These are phyloP conservation scores for Aphanomyces euteiches DNA, from an alignment of 352 stramenopile genomes.

Conservation along the genomic window DNA sequence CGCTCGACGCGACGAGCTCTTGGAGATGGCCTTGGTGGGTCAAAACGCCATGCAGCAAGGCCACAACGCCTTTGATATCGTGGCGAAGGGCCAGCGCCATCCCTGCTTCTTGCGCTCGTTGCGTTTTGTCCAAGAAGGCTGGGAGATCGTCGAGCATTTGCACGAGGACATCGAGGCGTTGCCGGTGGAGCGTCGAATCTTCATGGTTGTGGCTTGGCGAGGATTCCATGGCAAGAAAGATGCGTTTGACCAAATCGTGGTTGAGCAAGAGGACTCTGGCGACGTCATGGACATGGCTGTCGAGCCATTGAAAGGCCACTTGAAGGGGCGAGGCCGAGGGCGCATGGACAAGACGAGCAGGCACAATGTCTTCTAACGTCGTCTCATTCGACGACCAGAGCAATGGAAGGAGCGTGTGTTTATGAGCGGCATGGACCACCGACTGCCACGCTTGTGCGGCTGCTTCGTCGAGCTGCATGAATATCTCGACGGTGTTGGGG, in stretches of 20 bases:
- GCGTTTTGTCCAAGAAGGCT: conserved; percentile 59
- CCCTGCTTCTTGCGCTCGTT: conserved; percentile 44
- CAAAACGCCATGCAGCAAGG: conserved; percentile 56
- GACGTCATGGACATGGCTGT: conserved; percentile 50
- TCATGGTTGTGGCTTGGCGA: conserved; percentile 42
- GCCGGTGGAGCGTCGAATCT: neutral
- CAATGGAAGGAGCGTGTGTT: conserved; percentile 45
- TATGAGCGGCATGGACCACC: conserved; percentile 43
- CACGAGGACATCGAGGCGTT: conserved; percentile 54
- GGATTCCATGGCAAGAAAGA: conserved; percentile 64
- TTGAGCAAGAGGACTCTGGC: conserved; percentile 48
- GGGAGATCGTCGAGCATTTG: conserved; percentile 53
- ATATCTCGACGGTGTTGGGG: conserved; percentile 54
- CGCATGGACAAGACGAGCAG: too few species aligned
- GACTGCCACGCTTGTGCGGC: conserved; percentile 52
- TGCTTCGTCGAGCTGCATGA: conserved; percentile 58
- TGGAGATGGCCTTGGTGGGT: conserved; percentile 30
- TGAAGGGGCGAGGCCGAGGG: conserved; percentile 2
- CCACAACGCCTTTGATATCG: conserved; percentile 48
- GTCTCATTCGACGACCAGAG: conserved; percentile 44
- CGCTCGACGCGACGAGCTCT: conserved; percentile 37
- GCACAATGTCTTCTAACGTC: neutral
- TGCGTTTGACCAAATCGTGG: conserved; percentile 51
- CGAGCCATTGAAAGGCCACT: conserved; percentile 51
- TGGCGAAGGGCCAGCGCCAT: conserved; percentile 59